Conservation (phyloP, 495 filamentous ascomycete genomes). For the Lasiosphaeris hirsuta region DNA sequence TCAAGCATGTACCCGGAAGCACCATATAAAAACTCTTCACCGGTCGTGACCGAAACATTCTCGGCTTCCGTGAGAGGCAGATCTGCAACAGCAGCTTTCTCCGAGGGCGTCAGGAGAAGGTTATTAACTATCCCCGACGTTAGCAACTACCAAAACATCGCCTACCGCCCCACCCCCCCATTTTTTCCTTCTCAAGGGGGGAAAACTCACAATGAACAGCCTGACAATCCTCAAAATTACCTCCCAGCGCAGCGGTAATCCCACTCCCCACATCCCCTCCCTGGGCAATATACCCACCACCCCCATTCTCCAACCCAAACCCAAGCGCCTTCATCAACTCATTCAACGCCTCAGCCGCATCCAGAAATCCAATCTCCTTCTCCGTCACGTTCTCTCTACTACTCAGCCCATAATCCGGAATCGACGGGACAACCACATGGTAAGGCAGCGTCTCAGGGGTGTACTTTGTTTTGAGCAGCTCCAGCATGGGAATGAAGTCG, state of each 20-base stretch:
- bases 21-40: conserved; percentile 8
- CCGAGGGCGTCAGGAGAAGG: conserved; percentile 15
- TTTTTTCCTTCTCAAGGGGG: too few relatives aligned
- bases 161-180: too few relatives aligned
- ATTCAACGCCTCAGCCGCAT: conserved; percentile 50
- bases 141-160: background rate
- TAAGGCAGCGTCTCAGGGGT: conserved; percentile 55
- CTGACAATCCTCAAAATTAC: conserved; percentile 33
- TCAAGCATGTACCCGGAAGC: conserved; percentile 53
- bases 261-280: conserved; percentile 66
- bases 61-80: conserved; percentile 15
- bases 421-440: conserved; percentile 62
- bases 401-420: conserved; percentile 62
- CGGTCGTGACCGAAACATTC: conserved; percentile 5
- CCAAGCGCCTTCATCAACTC: conserved; percentile 59
- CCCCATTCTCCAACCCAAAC: conserved; percentile 30
- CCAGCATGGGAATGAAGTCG: conserved; percentile 50
- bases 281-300: conserved; percentile 54
- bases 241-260: conserved; percentile 43
- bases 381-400: conserved; percentile 22
- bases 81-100: conserved; percentile 11
- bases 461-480: conserved; percentile 48
- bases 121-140: conserved; percentile 24
- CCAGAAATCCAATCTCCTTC: conserved; percentile 38
- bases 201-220: conserved; percentile 35